Evolutionary conservation across 371 early-diverging fungal species (phyloP), one percentile per base, ranked within the genome.

Genomic region (Lichtheimia ramosa): DNA sequence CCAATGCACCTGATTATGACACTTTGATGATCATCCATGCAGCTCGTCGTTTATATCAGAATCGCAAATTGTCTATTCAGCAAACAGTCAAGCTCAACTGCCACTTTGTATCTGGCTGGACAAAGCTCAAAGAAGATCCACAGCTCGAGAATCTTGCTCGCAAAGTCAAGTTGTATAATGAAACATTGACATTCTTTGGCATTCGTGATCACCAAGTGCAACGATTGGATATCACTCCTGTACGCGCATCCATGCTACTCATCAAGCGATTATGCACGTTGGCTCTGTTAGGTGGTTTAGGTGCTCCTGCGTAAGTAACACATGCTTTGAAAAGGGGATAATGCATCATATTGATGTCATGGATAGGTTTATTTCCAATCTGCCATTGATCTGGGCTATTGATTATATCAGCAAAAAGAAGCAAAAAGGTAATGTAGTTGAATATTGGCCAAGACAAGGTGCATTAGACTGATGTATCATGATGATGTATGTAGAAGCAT

Each of bases 141-240:
- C 77, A 79, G 23, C 84, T 96, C 15, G 61, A 80, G 34, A 75
- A 82, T 16, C 70, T 92, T 48, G 75, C 76, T 46, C 74, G 81
- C 27, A 82, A 87, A 40, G 88, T 98, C 21, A 77, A 83, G 58
- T 85, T 88, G 28, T 98, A 98, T 79, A 96, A 96, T 68, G 77
- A 85, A 49, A 82, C 88, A 62, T 81, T 98, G 46, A 77, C 77
- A 8, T 91, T 93, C 69, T 93, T 94, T 67, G 97, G 98, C 8
- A 83, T 98, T 52, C 85, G 89, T 5, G 99, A 98, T 68, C 95
- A 96, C 75, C 96, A 98, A 79, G 98, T 98, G 18, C 87, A 92
- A 34, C 89, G 85, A 15, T 84, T 91, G 43, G 72, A 80, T 12
- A 82, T 97, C 20, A 85, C 87, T 16, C 82, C 92, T 18, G 57